Percentiles rank a stretch among this genome's conserved stretches.
These are phyloP conservation scores for Penicillium crystallinum DNA, from an alignment of 495 filamentous ascomycete species.

Conservation along the genomic window DNA sequence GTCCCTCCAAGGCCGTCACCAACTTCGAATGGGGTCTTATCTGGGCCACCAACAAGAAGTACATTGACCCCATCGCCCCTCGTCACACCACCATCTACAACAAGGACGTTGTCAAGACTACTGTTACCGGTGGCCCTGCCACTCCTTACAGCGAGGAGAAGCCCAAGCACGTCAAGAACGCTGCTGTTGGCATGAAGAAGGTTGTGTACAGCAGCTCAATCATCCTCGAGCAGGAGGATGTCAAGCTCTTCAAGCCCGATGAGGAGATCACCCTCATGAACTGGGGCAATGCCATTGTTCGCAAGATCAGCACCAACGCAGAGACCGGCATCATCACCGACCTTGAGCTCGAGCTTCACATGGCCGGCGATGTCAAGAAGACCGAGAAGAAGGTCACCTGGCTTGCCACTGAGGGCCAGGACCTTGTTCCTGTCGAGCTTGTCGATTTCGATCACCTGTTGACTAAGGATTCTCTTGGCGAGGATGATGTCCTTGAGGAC, in stretches of 20 bases:
- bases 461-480: constrained; percentile 82
- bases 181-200: constrained; percentile 76
- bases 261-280: constrained; percentile 95
- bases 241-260: constrained; percentile 69
- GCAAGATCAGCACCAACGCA: constrained; percentile 59
- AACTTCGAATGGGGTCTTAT: constrained; percentile 88
- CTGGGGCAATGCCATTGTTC: constrained; percentile 90
- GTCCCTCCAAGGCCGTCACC: constrained; percentile 80
- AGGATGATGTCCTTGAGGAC: constrained; percentile 76
- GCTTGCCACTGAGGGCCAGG: constrained; percentile 69
- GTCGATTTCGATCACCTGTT: constrained; percentile 91
- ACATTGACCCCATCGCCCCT: constrained; percentile 82
- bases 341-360: constrained; percentile 73
- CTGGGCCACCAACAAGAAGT: constrained; percentile 95
- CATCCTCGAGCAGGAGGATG: constrained; percentile 82
- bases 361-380: constrained; percentile 83
- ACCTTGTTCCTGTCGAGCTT: constrained; percentile 73
- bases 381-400: constrained; percentile 96
- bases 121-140: constrained; percentile 61
- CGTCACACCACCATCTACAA: constrained; percentile 77
- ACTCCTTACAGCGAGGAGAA: constrained; percentile 65
- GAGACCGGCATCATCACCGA: constrained; percentile 52
- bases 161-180: constrained; percentile 83
- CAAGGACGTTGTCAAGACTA: constrained; percentile 62
- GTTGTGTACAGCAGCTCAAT: constrained; percentile 67